Conservation (phyloP, 441 rosid species). For the Corymbia citriodora region DNA sequence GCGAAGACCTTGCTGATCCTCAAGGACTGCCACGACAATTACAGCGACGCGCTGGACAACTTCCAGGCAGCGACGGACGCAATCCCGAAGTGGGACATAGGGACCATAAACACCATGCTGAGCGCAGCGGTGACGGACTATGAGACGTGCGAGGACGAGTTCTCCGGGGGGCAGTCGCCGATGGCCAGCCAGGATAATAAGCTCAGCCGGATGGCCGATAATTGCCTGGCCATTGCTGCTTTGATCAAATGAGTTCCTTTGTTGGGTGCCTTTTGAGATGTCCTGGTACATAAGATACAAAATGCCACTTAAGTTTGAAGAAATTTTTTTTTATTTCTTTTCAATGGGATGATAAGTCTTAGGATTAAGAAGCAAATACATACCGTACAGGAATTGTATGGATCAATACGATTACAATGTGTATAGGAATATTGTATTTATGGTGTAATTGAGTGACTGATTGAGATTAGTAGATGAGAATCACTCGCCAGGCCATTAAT, state of each 20-base stretch:
- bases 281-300: neutral
- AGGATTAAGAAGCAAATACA: neutral
- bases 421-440: too few species aligned
- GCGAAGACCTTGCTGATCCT: neutral
- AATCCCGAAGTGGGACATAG: conserved; percentile 21
- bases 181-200: conserved; percentile 11
- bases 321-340: neutral
- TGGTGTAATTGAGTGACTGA: too few species aligned
- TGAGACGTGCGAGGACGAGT: conserved; percentile 38
- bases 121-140: conserved; percentile 44
- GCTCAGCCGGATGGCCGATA: conserved; percentile 35
- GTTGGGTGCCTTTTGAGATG: neutral
- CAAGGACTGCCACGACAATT: conserved; percentile 38
- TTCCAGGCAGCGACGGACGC: conserved; percentile 36
- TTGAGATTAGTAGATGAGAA: too few species aligned
- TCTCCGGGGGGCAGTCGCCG: conserved; percentile 19
- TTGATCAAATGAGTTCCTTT: conserved; percentile 10
- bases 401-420: neutral
- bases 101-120: conserved; percentile 33
- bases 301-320: neutral
- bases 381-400: neutral
- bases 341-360: neutral
- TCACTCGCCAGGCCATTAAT: too few species aligned
- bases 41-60: conserved; percentile 30
- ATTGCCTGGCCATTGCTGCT: conserved; percentile 51